These are phyloP conservation scores for Rhizodiscina lignyota DNA, from an alignment of 495 filamentous ascomycete genomes.

Conservation along the genomic window DNA sequence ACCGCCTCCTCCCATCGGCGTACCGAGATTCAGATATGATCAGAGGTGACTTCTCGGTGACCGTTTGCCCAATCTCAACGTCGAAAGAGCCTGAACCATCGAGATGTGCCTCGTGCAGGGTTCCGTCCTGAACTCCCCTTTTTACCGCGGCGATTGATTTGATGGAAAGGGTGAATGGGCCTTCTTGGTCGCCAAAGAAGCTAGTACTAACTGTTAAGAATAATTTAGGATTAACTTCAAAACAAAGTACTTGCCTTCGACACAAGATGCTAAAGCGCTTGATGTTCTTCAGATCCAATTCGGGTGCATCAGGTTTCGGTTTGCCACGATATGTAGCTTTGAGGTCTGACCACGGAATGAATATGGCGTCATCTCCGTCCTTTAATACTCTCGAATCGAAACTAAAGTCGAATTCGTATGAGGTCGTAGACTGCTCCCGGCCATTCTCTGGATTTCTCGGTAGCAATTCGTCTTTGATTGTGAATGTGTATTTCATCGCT, in stretches of 20 bases:
- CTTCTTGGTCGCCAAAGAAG: slow-evolving; percentile 62
- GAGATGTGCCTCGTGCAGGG: too few species aligned
- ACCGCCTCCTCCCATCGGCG: too few species aligned
- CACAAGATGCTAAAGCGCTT: slow-evolving; percentile 59
- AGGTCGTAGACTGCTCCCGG: slow-evolving; percentile 42
- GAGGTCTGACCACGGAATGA: slow-evolving; percentile 43
- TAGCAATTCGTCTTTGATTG: slow-evolving; percentile 49
- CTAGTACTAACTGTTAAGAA: slow-evolving; percentile 1
- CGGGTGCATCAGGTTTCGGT: slow-evolving; percentile 33
- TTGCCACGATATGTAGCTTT: slow-evolving; percentile 58
- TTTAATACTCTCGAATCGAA: slow-evolving; percentile 4
- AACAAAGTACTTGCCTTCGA: slow-evolving; percentile 40
- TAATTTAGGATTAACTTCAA: background rate
- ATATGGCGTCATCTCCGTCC: slow-evolving; percentile 8
- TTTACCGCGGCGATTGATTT: slow-evolving; percentile 33
- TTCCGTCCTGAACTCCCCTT: too few species aligned
- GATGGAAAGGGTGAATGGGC: slow-evolving; percentile 44
- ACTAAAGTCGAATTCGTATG: slow-evolving; percentile 38
- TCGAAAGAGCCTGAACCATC: too few species aligned
- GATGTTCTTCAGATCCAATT: slow-evolving; percentile 39
- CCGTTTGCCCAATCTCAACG: too few species aligned
- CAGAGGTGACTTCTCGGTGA: too few species aligned
- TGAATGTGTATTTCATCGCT: slow-evolving; percentile 50
- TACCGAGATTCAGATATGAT: too few species aligned
- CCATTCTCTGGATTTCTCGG: slow-evolving; percentile 37